A percentile compares a stretch with the other conserved stretches of the same genome.
Conservation (phyloP, 768 basidiomycete species). For the Naganishia vaughanmartiniae region DNA sequence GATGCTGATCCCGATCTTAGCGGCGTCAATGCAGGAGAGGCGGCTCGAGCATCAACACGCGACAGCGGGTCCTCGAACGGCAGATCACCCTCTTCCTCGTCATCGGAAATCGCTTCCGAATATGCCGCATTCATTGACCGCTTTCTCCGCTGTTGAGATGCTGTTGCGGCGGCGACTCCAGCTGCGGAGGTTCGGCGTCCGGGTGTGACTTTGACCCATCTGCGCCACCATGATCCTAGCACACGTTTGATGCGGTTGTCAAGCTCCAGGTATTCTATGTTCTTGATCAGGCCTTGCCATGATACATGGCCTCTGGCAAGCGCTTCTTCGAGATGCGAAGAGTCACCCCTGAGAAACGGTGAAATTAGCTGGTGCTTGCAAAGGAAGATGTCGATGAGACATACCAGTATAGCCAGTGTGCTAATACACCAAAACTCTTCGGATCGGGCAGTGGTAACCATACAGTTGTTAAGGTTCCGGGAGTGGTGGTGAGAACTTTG, state of each 20-base stretch:
- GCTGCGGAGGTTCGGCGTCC: constrained; percentile 26
- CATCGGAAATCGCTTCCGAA: constrained; percentile 12
- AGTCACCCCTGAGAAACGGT: constrained; percentile 76
- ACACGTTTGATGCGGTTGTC: constrained; percentile 72
- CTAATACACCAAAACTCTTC: constrained; percentile 40
- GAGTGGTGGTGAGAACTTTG: constrained; percentile 34
- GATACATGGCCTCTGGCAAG: constrained; percentile 65
- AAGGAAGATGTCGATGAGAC: constrained; percentile 67
- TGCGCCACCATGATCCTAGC: constrained; percentile 70
- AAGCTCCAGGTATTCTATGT: constrained; percentile 83
- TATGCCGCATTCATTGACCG: background rate
- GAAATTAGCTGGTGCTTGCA: constrained; percentile 69
- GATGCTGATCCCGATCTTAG: background rate
- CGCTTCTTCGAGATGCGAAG: constrained; percentile 64
- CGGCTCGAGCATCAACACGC: background rate
- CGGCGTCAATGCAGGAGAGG: background rate
- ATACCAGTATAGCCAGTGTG: constrained; percentile 51
- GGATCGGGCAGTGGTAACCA: constrained; percentile 50
- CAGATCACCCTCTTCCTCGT: constrained; percentile 1
- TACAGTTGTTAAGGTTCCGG: constrained; percentile 36
- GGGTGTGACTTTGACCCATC: constrained; percentile 56
- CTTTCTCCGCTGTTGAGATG: constrained; percentile 9
- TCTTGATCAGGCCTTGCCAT: constrained; percentile 84
- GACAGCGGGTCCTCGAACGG: constrained; percentile 4
- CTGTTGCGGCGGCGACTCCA: constrained; percentile 2